Evolutionary conservation across 495 filamentous ascomycete genomes (phyloP).

Genomic region (Neurospora africana): DNA sequence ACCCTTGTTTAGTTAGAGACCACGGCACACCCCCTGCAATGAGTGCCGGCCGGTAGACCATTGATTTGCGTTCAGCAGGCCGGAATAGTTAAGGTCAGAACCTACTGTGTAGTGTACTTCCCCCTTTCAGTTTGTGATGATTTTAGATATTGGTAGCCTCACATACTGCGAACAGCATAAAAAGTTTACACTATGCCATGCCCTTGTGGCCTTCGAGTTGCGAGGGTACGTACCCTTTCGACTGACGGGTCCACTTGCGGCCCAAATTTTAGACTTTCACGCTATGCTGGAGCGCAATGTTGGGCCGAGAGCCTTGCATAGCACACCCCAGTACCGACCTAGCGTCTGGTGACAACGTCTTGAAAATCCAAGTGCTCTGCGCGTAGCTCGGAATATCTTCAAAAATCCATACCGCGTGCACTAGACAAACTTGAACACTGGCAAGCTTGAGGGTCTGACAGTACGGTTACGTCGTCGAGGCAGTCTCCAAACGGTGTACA

Average conservation of each 20-base stretch:
- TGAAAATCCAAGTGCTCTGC: background rate
- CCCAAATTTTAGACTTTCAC: background rate
- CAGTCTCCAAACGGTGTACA: background rate
- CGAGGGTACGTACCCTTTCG: background rate
- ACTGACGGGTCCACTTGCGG: background rate
- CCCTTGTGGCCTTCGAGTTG: background rate
- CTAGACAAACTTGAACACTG: background rate
- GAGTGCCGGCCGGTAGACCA: background rate
- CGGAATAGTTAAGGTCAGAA: background rate
- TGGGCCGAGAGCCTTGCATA: background rate
- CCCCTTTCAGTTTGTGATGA: background rate
- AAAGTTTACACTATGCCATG: background rate
- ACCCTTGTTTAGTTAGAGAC: background rate
- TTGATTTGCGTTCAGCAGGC: background rate
- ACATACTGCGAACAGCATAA: background rate
- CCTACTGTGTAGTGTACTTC: background rate
- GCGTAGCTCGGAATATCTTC: background rate
- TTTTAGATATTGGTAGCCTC: background rate
- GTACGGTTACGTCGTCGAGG: background rate
- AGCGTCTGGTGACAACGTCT: background rate
- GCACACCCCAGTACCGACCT: background rate
- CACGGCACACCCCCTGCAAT: background rate
- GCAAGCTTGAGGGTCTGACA: background rate
- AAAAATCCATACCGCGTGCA: background rate
- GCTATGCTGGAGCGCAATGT: background rate